Conservation (phyloP, 305 asterid genomes). For the Ilex paraguariensis region DNA sequence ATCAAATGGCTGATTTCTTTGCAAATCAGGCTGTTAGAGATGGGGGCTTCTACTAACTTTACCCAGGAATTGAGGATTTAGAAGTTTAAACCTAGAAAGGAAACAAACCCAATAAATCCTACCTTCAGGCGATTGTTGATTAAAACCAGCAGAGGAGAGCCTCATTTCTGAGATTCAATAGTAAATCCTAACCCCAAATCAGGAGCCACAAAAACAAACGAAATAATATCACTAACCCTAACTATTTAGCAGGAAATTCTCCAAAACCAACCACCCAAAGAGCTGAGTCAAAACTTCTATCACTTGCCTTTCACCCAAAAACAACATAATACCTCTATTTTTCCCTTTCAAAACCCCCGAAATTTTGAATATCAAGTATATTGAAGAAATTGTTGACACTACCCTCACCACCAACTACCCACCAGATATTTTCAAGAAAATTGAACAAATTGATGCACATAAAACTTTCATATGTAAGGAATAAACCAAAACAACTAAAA, state of each 20-base stretch:
- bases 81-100: neutral
- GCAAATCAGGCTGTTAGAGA: too few relatives aligned
- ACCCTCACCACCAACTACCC: conserved; percentile 18
- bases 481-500: neutral
- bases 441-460: neutral
- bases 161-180: conserved; percentile 57
- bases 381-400: neutral
- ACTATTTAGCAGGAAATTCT: neutral
- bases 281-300: too few relatives aligned
- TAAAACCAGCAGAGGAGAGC: conserved; percentile 38
- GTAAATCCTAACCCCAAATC: conserved; percentile 16
- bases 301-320: conserved; percentile 2
- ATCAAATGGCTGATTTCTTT: too few relatives aligned
- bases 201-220: conserved; percentile 19
- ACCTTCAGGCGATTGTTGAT: conserved; percentile 68
- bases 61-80: too few relatives aligned
- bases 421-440: neutral
- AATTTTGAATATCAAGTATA: too few relatives aligned
- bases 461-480: neutral
- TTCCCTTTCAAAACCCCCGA: conserved; percentile 6
- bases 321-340: neutral
- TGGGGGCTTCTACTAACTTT: too few relatives aligned
- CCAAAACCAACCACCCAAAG: neutral
- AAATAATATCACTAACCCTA: neutral
- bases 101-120: neutral